Evolutionary conservation across 106 monocot genomes (phyloP), one percentile per base, ranked within the genome.

Genomic region (Alisma plantagoaquatica): DNA sequence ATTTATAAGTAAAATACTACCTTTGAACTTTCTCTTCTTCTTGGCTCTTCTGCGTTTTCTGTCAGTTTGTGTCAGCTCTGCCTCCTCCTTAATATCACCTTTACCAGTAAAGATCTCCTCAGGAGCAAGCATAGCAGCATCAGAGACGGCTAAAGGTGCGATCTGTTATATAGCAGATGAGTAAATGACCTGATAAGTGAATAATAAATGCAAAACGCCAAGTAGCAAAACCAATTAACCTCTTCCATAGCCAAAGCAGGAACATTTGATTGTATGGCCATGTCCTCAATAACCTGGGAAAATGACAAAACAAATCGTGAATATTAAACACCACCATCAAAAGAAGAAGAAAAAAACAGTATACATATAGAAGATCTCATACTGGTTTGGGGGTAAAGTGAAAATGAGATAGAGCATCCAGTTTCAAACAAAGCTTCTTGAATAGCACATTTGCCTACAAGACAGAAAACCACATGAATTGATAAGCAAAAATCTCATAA

Each of bases 231-330:
- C 6, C 14, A 7, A 6, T 38, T 14, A 38, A 98, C 96, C 96
- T 98, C 96, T 77, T 98, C 96, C 89, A 96, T 82, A 48, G 89
- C 96, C 41, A 96, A 53, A 67, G 96, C 96, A 29, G 89, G 96
- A 50, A 98, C 75, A 78, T 85, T 98, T 42, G 66, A 63, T 64
- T 85, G 81, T 72, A 98, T 64, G 29, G 96, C 81, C 82, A 98
- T 76, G 28, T 89, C 96, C 47, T 96, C 96, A 60, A 96, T 96
- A 59, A 89, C 74, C 96, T 96, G 60, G 14, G 31, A 30, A 75
- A 27, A 26, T 9, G 29, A 50, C 19, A 23, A 28, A 5, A 23
- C 15, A n/a, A 17, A 22, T 51, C 9, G 49, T 26, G 17, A 20
- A 33, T 26, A 25, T 54, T 8, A 9, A 26, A 26, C 12, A 51